These are phyloP conservation scores for Hanseniaspora uvarum DNA, from an alignment of 1,139 yeast species.

Conservation along the genomic window DNA sequence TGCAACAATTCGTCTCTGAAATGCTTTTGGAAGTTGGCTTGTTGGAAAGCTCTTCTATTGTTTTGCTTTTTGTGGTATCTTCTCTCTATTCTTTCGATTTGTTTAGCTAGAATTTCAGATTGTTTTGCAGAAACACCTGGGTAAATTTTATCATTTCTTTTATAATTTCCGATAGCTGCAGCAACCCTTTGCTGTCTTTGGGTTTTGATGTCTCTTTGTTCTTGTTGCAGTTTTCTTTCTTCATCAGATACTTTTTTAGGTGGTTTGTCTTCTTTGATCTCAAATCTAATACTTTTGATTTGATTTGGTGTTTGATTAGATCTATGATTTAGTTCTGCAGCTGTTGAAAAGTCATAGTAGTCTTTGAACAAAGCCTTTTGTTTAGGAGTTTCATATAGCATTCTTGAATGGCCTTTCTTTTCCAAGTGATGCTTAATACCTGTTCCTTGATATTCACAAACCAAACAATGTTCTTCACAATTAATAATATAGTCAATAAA, in stretches of 20 bases:
- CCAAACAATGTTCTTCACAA: constrained; percentile 73
- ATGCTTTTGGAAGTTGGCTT: constrained; percentile 52
- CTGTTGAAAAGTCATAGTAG: constrained; percentile 62
- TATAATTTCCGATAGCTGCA: constrained; percentile 47
- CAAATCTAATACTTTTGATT: constrained; percentile 40
- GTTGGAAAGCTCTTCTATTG: constrained; percentile 38
- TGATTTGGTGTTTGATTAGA: constrained; percentile 73
- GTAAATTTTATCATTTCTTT: constrained; percentile 36
- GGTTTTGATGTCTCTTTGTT: not conserved
- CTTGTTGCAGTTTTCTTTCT: constrained; percentile 26
- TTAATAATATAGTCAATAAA: constrained; percentile 78
- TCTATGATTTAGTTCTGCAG: constrained; percentile 45
- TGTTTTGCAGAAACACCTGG: constrained; percentile 36
- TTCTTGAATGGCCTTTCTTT: constrained; percentile 73
- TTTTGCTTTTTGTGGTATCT: constrained; percentile 42
- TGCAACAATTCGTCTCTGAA: constrained; percentile 53
- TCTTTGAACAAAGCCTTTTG: constrained; percentile 72
- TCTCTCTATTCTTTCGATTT: constrained; percentile 38
- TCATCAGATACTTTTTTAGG: constrained; percentile 13
- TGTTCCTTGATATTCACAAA: constrained; percentile 81
- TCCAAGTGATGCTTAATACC: constrained; percentile 86
- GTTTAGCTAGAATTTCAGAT: constrained; percentile 38
- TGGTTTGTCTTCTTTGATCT: constrained; percentile 13
- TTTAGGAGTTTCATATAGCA: constrained; percentile 78
- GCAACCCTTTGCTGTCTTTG: constrained; percentile 14